Base-by-base conservation (phyloP, 306 rosid species). In the Glycine latifolia region DNA sequence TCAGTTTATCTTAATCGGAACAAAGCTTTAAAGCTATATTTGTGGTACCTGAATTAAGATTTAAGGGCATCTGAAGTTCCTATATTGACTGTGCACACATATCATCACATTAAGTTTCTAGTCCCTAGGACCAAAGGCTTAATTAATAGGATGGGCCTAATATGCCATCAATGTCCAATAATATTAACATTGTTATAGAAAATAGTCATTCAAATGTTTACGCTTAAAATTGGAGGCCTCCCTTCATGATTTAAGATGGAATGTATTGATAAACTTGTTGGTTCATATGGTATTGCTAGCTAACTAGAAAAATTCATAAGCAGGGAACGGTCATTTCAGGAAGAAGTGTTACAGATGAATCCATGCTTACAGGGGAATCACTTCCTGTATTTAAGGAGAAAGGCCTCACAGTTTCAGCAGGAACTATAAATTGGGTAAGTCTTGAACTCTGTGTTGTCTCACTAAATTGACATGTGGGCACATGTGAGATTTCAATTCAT, bases 321-420 rank as follows among this genome's bases (percentile, higher is more conserved):
- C 89, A 95, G 98, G 99, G 98, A 62, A 95, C 43, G 84, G 91
- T 95, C 69, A 68, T 89, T 82, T 93, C 96, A 10, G 99, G 99
- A 85, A 90, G 97, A 91, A 93, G 99, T 63, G 93, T 95, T 75
- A 97, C 91, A 83, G 99, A 95, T 49, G 99, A 95, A 87, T 91
- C 99, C 83, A 93, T 95, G 99, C 99, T 95, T 75, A 95, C 94
- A 15, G 99, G 99, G 81, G 99, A 95, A 87, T 95, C 97, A 65
- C 98, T 93, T 77, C 99, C 97, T 75, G 96, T 95, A 59, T 93
- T 90, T 82, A 95, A 95, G 89, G 99, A 95, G 81, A 82, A 86
- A 82, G 98, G 94, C 81, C 87, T 91, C 79, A 81, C 89, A 10
- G 97, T 95, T 84, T 95, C 98, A 50, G 96, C 99, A 6, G 97